Conservation (phyloP, 2,329 filamentous ascomycete genomes). For the Fusarium keratoplasticum region DNA sequence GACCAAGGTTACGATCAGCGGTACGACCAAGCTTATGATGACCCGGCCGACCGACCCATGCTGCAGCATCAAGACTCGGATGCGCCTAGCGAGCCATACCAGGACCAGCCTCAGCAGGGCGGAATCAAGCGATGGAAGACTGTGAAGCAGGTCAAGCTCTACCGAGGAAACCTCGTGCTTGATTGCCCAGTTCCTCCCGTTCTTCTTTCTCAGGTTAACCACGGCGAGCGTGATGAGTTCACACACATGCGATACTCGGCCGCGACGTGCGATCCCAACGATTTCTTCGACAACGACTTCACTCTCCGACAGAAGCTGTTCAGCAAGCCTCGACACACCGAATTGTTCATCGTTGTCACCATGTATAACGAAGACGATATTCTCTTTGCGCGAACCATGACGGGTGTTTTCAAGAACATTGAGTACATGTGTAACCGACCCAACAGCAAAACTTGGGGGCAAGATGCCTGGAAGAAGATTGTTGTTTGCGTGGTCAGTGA, state of each 20-base stretch:
- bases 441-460: constrained; percentile 97
- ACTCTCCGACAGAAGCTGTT: constrained; percentile 92
- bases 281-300: constrained; percentile 91
- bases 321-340: constrained; percentile 90
- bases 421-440: constrained; percentile 96
- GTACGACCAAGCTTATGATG: constrained; percentile 74
- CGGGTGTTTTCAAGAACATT: constrained; percentile 97
- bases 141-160: constrained; percentile 97
- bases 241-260: constrained; percentile 95
- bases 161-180: constrained; percentile 95
- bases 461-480: constrained; percentile 99
- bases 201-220: constrained; percentile 86
- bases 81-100: constrained; percentile 55
- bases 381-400: constrained; percentile 94
- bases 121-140: constrained; percentile 93
- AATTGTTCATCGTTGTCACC: constrained; percentile 95
- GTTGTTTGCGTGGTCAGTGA: constrained; percentile 98
- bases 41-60: constrained; percentile 81
- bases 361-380: constrained; percentile 99
- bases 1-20: constrained; percentile 71
- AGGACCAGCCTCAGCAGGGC: constrained; percentile 58
- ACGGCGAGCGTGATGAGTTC: constrained; percentile 92
- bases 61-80: constrained; percentile 70
- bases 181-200: constrained; percentile 95
- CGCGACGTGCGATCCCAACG: constrained; percentile 90